phyloP scores from a whole-genome alignment of 2,329 filamentous ascomycete genomes.

The Epichloe baconii region DNA sequence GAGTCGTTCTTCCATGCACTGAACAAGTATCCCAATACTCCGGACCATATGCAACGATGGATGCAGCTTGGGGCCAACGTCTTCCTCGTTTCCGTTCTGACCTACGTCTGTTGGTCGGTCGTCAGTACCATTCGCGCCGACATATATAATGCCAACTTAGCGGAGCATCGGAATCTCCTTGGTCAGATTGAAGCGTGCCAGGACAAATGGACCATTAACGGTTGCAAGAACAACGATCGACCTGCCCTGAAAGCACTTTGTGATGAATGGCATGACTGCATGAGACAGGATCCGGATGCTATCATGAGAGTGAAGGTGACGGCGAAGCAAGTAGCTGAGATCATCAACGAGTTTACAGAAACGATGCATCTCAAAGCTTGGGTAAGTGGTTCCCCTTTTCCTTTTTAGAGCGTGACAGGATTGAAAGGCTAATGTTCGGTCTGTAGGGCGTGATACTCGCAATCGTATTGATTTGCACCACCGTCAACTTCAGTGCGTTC shows the following conservation, averaged over 20 bases:
- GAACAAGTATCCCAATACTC: constrained; percentile 44
- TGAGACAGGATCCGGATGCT: constrained; percentile 67
- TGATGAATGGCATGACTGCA: constrained; percentile 73
- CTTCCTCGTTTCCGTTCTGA: constrained; percentile 38
- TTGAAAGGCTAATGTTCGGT: not conserved
- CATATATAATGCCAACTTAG: constrained; percentile 57
- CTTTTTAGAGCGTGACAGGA: too few relatives aligned
- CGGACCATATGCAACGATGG: constrained; percentile 46
- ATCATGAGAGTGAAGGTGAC: constrained; percentile 71
- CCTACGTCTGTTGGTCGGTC: constrained; percentile 58
- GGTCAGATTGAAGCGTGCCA: constrained; percentile 63
- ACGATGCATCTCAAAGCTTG: constrained; percentile 72
- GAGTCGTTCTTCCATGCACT: constrained; percentile 37
- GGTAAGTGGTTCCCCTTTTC: constrained; percentile 24
- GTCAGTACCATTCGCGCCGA: constrained; percentile 61
- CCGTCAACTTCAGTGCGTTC: constrained; percentile 39
- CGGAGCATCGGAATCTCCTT: constrained; percentile 54
- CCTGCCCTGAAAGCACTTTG: constrained; percentile 66
- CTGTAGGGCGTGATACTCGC: constrained; percentile 37
- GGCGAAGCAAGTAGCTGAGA: constrained; percentile 78
- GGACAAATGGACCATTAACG: constrained; percentile 61
- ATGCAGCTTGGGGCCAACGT: constrained; percentile 50
- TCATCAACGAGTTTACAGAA: constrained; percentile 88
- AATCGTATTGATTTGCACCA: constrained; percentile 32
- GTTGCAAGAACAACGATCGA: constrained; percentile 51